Percentiles rank a stretch among this genome's conserved stretches.
These are phyloP conservation scores for Globisporangium sylvaticum DNA, from an alignment of 352 stramenopile species.

Conservation along the genomic window DNA sequence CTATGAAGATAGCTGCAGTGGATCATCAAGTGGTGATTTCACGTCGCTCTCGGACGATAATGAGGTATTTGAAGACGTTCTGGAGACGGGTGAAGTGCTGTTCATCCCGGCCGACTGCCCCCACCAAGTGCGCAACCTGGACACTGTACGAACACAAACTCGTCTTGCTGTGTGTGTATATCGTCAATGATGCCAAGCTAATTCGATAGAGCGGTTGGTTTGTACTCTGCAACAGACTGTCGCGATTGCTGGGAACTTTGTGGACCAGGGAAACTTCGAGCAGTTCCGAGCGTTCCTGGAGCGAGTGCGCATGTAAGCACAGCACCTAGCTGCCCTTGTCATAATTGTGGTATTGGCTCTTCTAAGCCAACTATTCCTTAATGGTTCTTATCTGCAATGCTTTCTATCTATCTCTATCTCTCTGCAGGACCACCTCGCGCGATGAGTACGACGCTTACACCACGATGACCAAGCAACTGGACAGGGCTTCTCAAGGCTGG, in stretches of 20 bases:
- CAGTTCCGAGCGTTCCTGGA: neutral
- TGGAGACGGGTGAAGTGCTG: neutral
- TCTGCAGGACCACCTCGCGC: neutral
- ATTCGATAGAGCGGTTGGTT: neutral
- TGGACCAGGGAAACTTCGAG: neutral
- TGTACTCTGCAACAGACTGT: neutral
- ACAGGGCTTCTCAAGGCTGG: neutral
- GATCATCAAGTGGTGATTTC: neutral
- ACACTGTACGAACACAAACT: neutral
- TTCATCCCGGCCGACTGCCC: neutral
- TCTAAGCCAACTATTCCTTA: neutral
- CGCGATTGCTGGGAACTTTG: neutral
- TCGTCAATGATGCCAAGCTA: neutral
- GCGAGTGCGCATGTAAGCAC: neutral
- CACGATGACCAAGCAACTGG: neutral
- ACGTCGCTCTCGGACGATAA: neutral
- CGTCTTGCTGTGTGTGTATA: neutral
- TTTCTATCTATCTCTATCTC: neutral
- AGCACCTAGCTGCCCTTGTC: neutral
- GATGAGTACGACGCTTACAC: neutral
- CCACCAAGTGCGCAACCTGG: neutral
- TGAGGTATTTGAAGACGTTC: neutral
- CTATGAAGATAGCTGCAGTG: neutral
- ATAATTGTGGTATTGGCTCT: neutral
- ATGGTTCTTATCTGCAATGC: neutral